A percentile compares a stretch with the other conserved stretches of the same genome.
phyloP scores from a whole-genome alignment of 1,284 basidiomycete species.

The Amylostereum areolatum region DNA sequence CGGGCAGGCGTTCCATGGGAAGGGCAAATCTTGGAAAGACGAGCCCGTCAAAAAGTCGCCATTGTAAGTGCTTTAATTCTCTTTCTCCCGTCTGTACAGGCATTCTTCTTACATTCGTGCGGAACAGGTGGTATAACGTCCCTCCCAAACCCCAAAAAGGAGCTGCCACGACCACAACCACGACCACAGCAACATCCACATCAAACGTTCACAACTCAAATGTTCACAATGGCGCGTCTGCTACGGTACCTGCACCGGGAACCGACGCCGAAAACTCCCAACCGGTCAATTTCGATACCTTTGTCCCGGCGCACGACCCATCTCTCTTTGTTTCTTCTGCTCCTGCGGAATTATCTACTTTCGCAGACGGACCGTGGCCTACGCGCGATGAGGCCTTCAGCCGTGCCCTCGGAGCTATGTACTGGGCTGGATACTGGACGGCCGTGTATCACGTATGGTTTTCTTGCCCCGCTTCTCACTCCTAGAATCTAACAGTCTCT shows the following conservation, averaged over 20 bases:
- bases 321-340: constrained; percentile 30
- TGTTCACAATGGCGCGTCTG: too few species aligned
- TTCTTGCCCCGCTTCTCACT: background rate
- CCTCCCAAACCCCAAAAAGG: constrained; percentile 33
- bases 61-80: constrained; percentile 40
- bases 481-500: background rate
- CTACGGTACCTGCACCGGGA: too few species aligned
- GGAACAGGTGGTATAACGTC: constrained; percentile 67
- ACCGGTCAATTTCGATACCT: constrained; percentile 64
- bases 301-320: constrained; percentile 62
- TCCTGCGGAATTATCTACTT: constrained; percentile 21
- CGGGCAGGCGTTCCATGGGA: constrained; percentile 57
- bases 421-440: constrained; percentile 82
- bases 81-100: background rate
- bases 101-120: background rate
- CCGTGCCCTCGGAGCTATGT: constrained; percentile 68
- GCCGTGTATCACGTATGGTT: constrained; percentile 64
- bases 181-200: constrained; percentile 12
- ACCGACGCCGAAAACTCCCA: constrained; percentile 39
- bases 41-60: constrained; percentile 64
- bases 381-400: constrained; percentile 69
- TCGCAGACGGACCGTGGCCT: constrained; percentile 28
- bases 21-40: constrained; percentile 63
- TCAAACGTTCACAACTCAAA: too few species aligned
- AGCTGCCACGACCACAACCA: constrained; percentile 5